Evolutionary conservation across 2,329 filamentous ascomycete species (phyloP).

Genomic region (Apiospora hydei): DNA sequence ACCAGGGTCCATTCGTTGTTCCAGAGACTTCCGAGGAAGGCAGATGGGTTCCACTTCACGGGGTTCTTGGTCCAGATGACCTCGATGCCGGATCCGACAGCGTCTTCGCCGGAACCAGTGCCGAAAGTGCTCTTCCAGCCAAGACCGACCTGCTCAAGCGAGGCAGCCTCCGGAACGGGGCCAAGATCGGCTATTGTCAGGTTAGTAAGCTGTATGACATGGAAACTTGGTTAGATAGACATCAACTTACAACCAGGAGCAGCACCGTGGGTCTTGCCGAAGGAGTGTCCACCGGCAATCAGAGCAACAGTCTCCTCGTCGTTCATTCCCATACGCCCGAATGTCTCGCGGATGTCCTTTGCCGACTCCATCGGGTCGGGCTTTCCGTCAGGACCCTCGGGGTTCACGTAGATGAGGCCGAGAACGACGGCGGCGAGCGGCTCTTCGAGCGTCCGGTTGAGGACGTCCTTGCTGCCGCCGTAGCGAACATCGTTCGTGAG

Average conservation of each 20-base stretch:
- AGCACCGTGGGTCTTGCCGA: slow-evolving; percentile 84
- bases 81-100: slow-evolving; percentile 80
- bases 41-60: slow-evolving; percentile 68
- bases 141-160: slow-evolving; percentile 71
- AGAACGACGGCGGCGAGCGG: slow-evolving; percentile 74
- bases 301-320: slow-evolving; percentile 83
- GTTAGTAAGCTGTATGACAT: not conserved
- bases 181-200: slow-evolving; percentile 64
- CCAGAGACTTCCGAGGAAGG: slow-evolving; percentile 78
- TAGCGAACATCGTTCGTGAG: slow-evolving; percentile 79
- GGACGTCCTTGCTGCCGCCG: slow-evolving; percentile 50
- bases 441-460: slow-evolving; percentile 70
- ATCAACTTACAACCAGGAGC: slow-evolving; percentile 47
- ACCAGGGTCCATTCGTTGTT: slow-evolving; percentile 79
- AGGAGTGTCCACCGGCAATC: slow-evolving; percentile 79
- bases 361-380: slow-evolving; percentile 75
- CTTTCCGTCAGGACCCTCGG: slow-evolving; percentile 76
- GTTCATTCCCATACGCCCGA: slow-evolving; percentile 83
- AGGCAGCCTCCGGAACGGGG: slow-evolving; percentile 70
- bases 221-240: not conserved
- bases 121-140: slow-evolving; percentile 74
- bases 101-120: slow-evolving; percentile 72
- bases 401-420: slow-evolving; percentile 85
- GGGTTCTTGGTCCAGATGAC: slow-evolving; percentile 82
- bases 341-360: slow-evolving; percentile 76